These are phyloP conservation scores for Aspergillus sp. DNA, from an alignment of 2,329 filamentous ascomycete species.

Conservation along the genomic window DNA sequence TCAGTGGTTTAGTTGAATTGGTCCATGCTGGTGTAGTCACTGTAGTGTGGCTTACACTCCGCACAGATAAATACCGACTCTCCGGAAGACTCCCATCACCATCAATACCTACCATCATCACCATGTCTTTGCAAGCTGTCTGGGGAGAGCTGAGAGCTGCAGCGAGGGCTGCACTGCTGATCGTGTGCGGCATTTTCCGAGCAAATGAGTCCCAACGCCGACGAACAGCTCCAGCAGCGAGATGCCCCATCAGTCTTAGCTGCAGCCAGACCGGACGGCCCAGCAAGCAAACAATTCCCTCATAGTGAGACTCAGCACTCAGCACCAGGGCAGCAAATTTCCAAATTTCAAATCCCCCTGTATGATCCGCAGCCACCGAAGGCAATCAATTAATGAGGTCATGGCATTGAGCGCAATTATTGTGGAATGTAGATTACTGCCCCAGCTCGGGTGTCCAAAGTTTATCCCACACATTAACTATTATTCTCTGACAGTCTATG, in stretches of 20 bases:
- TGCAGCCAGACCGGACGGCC: slow-evolving; percentile 9
- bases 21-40: no score
- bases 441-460: not conserved
- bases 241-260: slow-evolving; percentile 21
- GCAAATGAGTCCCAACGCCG: not conserved
- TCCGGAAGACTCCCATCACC: not conserved
- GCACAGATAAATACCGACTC: not conserved
- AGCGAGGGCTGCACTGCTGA: not conserved
- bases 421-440: not conserved
- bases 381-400: not conserved
- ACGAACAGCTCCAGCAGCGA: slow-evolving; percentile 9
- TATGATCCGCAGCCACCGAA: not conserved
- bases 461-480: not conserved
- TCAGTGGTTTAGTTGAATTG: no score
- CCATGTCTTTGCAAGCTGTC: not conserved
- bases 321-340: not conserved
- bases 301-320: slow-evolving; percentile 12
- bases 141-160: not conserved
- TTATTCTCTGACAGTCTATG: not conserved
- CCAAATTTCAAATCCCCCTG: not conserved
- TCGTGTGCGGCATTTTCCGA: slow-evolving; percentile 9
- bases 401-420: not conserved
- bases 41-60: no score
- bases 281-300: slow-evolving; percentile 23
- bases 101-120: not conserved